Percentiles rank a stretch among this genome's conserved stretches.
Evolutionary conservation across 768 basidiomycete species (phyloP).

Genomic region (Hemileccinum impolitum): DNA sequence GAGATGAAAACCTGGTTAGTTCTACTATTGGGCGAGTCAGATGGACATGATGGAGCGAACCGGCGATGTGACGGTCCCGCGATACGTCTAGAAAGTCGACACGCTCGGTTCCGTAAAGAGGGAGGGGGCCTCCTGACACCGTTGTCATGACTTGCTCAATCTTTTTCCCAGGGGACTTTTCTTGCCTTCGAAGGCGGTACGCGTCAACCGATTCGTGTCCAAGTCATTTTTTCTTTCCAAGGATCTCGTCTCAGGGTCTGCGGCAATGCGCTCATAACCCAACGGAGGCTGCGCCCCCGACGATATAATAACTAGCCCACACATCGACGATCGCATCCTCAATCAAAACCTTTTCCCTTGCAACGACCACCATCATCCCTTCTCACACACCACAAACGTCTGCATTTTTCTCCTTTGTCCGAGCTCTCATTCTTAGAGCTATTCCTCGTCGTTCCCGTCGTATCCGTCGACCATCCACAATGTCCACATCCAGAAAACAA

Average conservation of each 20-base stretch:
- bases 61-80: conserved; percentile 5
- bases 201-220: conserved; percentile 11
- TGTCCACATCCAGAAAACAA: conserved; percentile 23
- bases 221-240: no score
- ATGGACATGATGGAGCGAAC: not conserved
- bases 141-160: not conserved
- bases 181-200: conserved; percentile 16
- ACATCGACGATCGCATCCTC: not conserved
- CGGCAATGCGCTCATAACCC: conserved; percentile 26
- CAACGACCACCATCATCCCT: conserved; percentile 10
- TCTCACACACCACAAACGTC: conserved; percentile 18
- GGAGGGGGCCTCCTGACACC: conserved; percentile 17
- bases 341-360: conserved; percentile 1
- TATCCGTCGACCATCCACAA: conserved; percentile 6
- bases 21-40: no score
- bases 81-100: not conserved
- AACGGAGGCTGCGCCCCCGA: conserved; percentile 27
- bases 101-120: conserved; percentile 5
- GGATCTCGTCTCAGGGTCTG: conserved; percentile 10
- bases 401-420: conserved; percentile 5
- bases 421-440: conserved; percentile 14
- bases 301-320: conserved; percentile 13
- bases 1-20: no score
- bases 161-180: conserved; percentile 13
- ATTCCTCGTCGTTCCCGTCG: conserved; percentile 9